These are phyloP conservation scores for Sporopachydermia lactativora DNA, from an alignment of 805 yeast genomes.

Conservation along the genomic window DNA sequence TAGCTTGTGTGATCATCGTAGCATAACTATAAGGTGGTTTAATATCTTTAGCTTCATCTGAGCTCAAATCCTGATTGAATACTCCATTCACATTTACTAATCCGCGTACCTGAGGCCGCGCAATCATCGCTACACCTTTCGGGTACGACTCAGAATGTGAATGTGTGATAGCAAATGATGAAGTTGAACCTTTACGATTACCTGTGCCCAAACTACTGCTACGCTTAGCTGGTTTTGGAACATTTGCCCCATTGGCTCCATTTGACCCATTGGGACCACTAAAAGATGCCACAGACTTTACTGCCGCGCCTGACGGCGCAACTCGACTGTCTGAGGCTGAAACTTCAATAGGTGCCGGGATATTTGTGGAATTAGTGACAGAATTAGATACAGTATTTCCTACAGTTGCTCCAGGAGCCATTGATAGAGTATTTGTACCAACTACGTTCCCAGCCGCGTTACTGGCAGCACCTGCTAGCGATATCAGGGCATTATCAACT, in stretches of 20 bases:
- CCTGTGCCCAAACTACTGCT: neutral
- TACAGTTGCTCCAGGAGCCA: neutral
- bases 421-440: neutral
- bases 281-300: too few species aligned
- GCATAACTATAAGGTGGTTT: constrained; percentile 97
- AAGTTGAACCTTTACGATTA: neutral
- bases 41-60: constrained; percentile 81
- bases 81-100: constrained; percentile 15
- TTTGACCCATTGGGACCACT: too few species aligned
- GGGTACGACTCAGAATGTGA: constrained; percentile 18
- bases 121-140: constrained; percentile 26
- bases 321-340: neutral
- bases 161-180: neutral
- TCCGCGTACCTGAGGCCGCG: constrained; percentile 25
- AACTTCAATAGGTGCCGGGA: neutral
- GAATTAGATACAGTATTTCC: neutral
- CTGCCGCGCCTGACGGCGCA: too few species aligned
- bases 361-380: neutral
- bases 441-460: neutral
- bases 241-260: neutral
- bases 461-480: neutral
- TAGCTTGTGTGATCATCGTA: constrained; percentile 96
- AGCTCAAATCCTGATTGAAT: constrained; percentile 37
- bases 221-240: neutral
- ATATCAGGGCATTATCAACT: neutral